Base-by-base conservation (phyloP, 208 protist species). In the Acanthamoeba lenticulata region DNA sequence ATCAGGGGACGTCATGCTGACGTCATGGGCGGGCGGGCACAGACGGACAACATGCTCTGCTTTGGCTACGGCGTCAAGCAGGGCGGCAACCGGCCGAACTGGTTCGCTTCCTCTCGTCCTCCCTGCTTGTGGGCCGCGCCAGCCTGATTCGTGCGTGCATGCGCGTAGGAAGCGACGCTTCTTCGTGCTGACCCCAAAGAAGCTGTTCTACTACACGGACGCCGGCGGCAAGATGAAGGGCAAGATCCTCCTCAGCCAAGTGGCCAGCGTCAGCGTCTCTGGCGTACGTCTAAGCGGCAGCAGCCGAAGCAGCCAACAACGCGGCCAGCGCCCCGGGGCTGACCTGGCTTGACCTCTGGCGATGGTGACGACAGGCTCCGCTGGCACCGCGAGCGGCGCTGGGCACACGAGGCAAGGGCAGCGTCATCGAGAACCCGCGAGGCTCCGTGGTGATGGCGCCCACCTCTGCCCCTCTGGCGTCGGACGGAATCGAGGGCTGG, bases 181-280 rank as follows among this genome's bases (percentile, higher is more conserved):
- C 62, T 72, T 72, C 62, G 62, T 72, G 32, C 62, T 72, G 6
- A 72, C 62, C n/a, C 62, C 62, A 2, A 72, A 72, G 62, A 72
- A 72, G 62, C 62, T 72, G 34, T 72, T 72, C 34, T 72, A 72
- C 62, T 72, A 72, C 62, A 72, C 62, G 27, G 62, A 72, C 15
- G 62, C 62, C 62, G 62, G 62, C 15, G 62, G 62, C 15, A 72
- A 72, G 62, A 32, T 72, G 32, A 72, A 72, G 27, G 62, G 62
- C 62, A 72, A 72, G 62, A 72, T 72, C 27, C 34, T 72, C 6
- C 62, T 72, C 34, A 72, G 36, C 34, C 27, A 72, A 19, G 62
- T 72, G 17, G 62, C 62, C 62, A 72, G 62, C 34, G 62, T 72
- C 17, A 72, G 11, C 62, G 36, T 72, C 62, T 17, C 62, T 1